A percentile compares a stretch with the other conserved stretches of the same genome.
These are phyloP conservation scores for Cucurbita moschata DNA, from an alignment of 306 rosid species.

Conservation along the genomic window DNA sequence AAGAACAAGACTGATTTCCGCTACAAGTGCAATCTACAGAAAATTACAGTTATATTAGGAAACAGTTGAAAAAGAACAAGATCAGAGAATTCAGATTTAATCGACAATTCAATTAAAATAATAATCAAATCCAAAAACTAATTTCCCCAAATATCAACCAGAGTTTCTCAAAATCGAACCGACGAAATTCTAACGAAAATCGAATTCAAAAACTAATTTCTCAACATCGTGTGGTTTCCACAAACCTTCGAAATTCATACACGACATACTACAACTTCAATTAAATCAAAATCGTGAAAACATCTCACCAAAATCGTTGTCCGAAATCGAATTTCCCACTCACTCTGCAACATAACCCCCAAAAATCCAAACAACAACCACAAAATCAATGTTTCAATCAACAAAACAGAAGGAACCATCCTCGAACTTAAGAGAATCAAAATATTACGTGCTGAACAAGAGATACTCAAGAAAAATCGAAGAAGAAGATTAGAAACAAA, in stretches of 20 bases:
- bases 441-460: background rate
- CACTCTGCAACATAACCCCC: background rate
- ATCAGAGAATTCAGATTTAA: background rate
- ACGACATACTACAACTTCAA: background rate
- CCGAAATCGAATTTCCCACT: background rate
- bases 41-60: background rate
- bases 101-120: background rate
- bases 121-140: background rate
- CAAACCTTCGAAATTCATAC: background rate
- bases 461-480: background rate
- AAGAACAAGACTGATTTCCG: constrained; percentile 17
- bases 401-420: background rate
- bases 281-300: background rate
- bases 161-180: background rate
- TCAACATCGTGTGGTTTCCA: background rate
- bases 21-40: constrained; percentile 16
- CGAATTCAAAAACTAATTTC: background rate
- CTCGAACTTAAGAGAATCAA: background rate
- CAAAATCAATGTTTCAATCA: background rate
- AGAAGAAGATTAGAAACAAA: background rate
- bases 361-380: background rate
- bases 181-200: background rate
- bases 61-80: background rate
- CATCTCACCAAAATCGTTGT: background rate
- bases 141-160: background rate